Evolutionary conservation across 306 rosid genomes (phyloP).

Genomic region (Castanospermum australe): DNA sequence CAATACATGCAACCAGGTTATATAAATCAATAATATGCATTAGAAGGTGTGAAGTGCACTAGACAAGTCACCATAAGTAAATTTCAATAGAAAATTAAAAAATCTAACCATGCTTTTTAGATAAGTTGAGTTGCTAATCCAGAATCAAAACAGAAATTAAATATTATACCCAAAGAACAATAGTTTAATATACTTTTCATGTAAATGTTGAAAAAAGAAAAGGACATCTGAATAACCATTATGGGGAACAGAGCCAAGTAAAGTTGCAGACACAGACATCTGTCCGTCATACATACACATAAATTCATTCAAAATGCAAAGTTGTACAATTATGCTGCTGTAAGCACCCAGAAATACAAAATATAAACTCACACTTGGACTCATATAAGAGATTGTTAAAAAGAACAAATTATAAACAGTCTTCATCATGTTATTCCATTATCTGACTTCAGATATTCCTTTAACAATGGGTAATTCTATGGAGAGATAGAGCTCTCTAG

Average conservation of each 20-base stretch:
- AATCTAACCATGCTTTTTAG: not conserved
- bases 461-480: not conserved
- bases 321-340: not conserved
- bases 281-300: not conserved
- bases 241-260: not conserved
- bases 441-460: not conserved
- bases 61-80: too few relatives aligned
- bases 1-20: too few relatives aligned
- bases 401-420: not conserved
- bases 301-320: not conserved
- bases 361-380: not conserved
- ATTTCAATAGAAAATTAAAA: too few relatives aligned
- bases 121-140: not conserved
- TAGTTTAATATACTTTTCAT: not conserved
- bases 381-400: not conserved
- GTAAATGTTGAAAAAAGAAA: not conserved
- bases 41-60: too few relatives aligned
- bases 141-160: slow-evolving; percentile 2
- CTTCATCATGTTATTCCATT: slow-evolving; percentile 1
- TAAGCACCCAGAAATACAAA: not conserved
- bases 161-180: not conserved
- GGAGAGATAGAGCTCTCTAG: too few relatives aligned
- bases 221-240: not conserved
- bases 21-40: too few relatives aligned
- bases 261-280: not conserved